phyloP scores from a whole-genome alignment of 257 asterid genomes.

The Scutellaria minor region DNA sequence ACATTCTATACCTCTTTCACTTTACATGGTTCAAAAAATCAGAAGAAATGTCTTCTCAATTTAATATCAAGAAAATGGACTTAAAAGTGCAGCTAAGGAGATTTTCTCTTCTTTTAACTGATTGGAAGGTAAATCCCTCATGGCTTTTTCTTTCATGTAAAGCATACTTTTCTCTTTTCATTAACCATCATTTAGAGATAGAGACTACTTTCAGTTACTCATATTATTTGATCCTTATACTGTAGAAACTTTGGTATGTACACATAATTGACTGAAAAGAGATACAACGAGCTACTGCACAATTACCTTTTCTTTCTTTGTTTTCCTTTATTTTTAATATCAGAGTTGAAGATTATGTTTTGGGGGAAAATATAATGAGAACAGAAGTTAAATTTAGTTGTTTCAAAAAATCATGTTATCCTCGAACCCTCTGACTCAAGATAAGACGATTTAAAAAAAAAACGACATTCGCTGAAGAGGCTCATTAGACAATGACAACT shows the following conservation, averaged over 20 bases:
- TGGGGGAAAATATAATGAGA: background rate
- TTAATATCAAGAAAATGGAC: constrained; percentile 52
- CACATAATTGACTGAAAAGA: background rate
- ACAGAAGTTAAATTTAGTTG: background rate
- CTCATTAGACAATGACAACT: background rate
- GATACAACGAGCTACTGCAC: background rate
- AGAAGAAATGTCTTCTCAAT: constrained; percentile 53
- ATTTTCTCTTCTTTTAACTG: constrained; percentile 71
- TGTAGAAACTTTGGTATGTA: background rate
- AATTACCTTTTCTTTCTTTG: background rate
- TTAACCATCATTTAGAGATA: constrained; percentile 21
- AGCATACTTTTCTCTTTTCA: constrained; percentile 12
- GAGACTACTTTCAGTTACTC: constrained; percentile 5
- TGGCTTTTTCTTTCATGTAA: constrained; percentile 15
- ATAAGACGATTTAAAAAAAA: background rate
- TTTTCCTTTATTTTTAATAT: background rate
- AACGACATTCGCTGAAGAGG: background rate
- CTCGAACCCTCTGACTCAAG: background rate
- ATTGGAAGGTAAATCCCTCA: constrained; percentile 70
- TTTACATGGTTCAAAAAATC: constrained; percentile 57
- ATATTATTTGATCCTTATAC: constrained; percentile 17
- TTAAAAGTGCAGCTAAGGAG: constrained; percentile 62
- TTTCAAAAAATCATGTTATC: background rate
- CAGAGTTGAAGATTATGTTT: constrained; percentile 6
- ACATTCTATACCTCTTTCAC: constrained; percentile 58